A percentile compares a stretch with the other conserved stretches of the same genome.
Conservation (phyloP, 345 rosid species). For the Pugionium dolabratum region DNA sequence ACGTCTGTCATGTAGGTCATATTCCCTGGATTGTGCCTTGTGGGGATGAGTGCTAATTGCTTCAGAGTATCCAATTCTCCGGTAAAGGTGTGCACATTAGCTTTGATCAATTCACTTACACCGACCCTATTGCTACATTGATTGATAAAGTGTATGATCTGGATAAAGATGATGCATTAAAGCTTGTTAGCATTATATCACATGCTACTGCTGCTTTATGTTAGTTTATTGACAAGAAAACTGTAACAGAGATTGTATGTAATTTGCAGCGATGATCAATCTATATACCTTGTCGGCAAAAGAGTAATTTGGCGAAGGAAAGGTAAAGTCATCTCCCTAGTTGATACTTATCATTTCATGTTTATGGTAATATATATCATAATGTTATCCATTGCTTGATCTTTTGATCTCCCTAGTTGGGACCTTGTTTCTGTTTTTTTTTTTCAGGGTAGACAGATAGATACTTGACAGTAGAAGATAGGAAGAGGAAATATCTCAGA, state of each 20-base stretch:
- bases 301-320: constrained; percentile 18
- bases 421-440: constrained; percentile 39
- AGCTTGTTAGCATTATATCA: background rate
- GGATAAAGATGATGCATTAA: constrained; percentile 4
- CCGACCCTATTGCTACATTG: constrained; percentile 19
- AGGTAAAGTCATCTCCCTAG: constrained; percentile 20
- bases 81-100: constrained; percentile 52
- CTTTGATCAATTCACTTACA: background rate
- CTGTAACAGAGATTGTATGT: background rate
- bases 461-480: constrained; percentile 24
- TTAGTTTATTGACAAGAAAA: background rate
- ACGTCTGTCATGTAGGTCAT: constrained; percentile 44
- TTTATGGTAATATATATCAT: background rate
- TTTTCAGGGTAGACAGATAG: constrained; percentile 46
- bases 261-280: constrained; percentile 15
- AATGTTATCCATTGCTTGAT: constrained; percentile 5
- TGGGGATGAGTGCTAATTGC: constrained; percentile 74
- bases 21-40: constrained; percentile 88
- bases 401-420: constrained; percentile 17
- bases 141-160: background rate
- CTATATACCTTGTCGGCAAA: background rate
- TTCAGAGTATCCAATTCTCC: constrained; percentile 56
- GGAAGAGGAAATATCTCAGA: constrained; percentile 32
- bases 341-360: constrained; percentile 8
- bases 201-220: background rate